Evolutionary conservation across 108 stramenopile genomes (phyloP).

Genomic region (Cyclotella cryptica): DNA sequence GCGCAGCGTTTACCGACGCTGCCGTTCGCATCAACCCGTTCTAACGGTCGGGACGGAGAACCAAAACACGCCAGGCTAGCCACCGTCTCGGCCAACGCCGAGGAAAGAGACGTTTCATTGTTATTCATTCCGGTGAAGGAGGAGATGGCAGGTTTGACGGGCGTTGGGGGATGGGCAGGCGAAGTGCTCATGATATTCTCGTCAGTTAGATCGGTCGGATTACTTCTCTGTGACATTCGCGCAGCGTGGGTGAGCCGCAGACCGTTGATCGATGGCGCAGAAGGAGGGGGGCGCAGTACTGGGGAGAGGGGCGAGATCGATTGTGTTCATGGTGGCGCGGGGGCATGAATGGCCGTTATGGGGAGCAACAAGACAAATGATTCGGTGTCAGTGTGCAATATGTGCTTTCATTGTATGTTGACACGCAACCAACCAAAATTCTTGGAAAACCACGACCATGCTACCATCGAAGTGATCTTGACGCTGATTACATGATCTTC

Average conservation of each 20-base stretch:
- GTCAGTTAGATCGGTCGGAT: no score
- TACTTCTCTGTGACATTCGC: no score
- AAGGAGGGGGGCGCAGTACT: neutral
- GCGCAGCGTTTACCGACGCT: neutral
- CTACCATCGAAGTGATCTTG: neutral
- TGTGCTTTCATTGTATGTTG: neutral
- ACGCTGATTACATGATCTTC: neutral
- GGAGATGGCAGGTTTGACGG: slow-evolving; percentile 10
- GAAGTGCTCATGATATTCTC: no score
- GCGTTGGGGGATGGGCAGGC: neutral
- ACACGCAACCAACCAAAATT: slow-evolving; percentile 2
- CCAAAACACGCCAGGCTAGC: slow-evolving; percentile 33
- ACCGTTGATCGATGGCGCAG: neutral
- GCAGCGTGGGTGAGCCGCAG: neutral
- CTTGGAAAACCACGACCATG: neutral
- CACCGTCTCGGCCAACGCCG: slow-evolving; percentile 38
- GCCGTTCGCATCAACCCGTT: neutral
- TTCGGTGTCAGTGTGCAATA: neutral
- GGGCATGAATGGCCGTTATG: neutral
- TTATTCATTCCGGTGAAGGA: slow-evolving; percentile 15
- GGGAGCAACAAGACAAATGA: neutral
- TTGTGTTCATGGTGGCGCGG: slow-evolving; percentile 1
- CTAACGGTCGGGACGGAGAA: neutral
- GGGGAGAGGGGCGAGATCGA: neutral
- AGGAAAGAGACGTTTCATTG: slow-evolving; percentile 28